phyloP scores from a whole-genome alignment of 2,329 filamentous ascomycete genomes.

The Neofusicoccum laricinum region DNA sequence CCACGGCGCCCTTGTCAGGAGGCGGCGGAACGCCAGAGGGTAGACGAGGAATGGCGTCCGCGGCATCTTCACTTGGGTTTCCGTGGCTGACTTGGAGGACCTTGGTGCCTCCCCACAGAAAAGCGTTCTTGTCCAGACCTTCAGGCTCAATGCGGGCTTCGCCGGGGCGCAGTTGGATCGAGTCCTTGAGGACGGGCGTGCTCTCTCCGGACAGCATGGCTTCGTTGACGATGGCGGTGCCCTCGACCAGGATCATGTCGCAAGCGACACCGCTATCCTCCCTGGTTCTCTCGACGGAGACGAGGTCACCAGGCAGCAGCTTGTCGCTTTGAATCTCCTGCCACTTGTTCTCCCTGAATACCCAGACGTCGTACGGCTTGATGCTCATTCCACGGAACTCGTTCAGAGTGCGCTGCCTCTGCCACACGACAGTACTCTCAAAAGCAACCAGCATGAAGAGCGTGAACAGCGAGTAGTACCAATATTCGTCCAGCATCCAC shows the following conservation, averaged over 20 bases:
- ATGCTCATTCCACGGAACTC: slow-evolving; percentile 99
- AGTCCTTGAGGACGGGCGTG: slow-evolving; percentile 94
- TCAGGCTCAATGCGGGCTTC: slow-evolving; percentile 82
- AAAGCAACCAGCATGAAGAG: slow-evolving; percentile 98
- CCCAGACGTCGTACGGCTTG: slow-evolving; percentile 94
- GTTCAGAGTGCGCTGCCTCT: slow-evolving; percentile 89
- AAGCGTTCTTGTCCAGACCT: slow-evolving; percentile 92
- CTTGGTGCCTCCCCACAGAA: slow-evolving; percentile 96
- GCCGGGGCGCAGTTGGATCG: slow-evolving; percentile 80
- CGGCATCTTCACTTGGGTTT: slow-evolving; percentile 66
- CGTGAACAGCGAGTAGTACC: slow-evolving; percentile 99
- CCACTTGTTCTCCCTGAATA: slow-evolving; percentile 86
- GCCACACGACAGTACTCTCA: slow-evolving; percentile 98
- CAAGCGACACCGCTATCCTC: slow-evolving; percentile 96
- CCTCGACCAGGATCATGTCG: slow-evolving; percentile 93
- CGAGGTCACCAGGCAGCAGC: slow-evolving; percentile 87
- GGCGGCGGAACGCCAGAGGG: slow-evolving; percentile 76
- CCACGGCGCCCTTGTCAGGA: slow-evolving; percentile 90
- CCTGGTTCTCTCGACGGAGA: slow-evolving; percentile 89
- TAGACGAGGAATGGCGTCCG: slow-evolving; percentile 59
- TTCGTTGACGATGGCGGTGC: slow-evolving; percentile 96
- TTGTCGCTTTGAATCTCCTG: slow-evolving; percentile 84
- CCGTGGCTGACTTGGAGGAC: slow-evolving; percentile 92
- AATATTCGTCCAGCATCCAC: slow-evolving; percentile 99
- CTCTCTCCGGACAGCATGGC: slow-evolving; percentile 99